A percentile compares a stretch with the other conserved stretches of the same genome.
These are phyloP conservation scores for Suhomyces vadensis DNA, from an alignment of 805 yeast species.

Conservation along the genomic window DNA sequence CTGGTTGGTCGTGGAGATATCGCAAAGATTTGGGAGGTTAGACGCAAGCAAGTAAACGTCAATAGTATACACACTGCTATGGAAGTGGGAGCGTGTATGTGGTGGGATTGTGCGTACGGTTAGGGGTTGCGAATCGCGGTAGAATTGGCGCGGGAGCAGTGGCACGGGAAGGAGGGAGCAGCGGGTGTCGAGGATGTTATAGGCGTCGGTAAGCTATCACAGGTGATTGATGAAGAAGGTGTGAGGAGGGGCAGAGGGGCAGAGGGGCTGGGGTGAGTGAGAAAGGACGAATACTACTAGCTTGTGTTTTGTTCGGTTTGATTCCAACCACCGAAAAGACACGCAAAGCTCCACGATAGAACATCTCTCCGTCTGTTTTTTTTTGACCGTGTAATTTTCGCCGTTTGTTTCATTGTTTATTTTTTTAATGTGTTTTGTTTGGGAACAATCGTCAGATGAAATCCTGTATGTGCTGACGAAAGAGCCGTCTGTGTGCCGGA, in stretches of 20 bases:
- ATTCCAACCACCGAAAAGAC: neutral
- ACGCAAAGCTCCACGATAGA: neutral
- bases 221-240: too few species aligned
- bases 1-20: constrained; percentile 4
- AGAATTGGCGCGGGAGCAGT: neutral
- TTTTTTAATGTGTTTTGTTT: neutral
- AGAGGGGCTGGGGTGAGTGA: too few species aligned
- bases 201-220: too few species aligned
- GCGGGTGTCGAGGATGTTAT: too few species aligned
- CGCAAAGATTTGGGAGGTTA: neutral
- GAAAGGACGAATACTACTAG: too few species aligned
- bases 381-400: constrained; percentile 1
- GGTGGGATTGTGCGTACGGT: neutral
- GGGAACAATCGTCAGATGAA: constrained; percentile 1
- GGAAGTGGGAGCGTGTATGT: neutral
- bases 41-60: neutral
- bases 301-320: too few species aligned
- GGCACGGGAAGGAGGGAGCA: too few species aligned
- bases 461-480: neutral
- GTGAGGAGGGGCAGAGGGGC: too few species aligned
- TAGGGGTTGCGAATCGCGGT: neutral
- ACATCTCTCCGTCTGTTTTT: neutral
- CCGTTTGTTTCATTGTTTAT: neutral
- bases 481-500: neutral
- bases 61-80: neutral